phyloP scores from a whole-genome alignment of 768 basidiomycete genomes.

The Trichaptum fuscoviolaceum region DNA sequence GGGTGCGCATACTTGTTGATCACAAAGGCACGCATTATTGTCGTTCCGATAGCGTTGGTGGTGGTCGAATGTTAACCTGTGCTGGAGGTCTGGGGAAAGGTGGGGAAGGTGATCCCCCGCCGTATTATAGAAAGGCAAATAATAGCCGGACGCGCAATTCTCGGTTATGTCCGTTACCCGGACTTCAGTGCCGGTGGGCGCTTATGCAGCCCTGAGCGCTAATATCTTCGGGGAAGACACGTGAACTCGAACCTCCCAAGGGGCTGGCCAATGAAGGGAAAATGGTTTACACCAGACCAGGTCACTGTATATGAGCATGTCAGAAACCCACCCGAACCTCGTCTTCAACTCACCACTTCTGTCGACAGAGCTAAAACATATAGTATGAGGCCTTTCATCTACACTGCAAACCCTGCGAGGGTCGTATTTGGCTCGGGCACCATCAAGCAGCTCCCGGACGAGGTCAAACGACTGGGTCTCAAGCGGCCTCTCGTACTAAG shows the following conservation, averaged over 20 bases:
- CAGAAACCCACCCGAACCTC: not conserved
- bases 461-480: constrained; percentile 28
- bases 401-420: constrained; percentile 31
- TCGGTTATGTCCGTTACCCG: not conserved
- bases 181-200: not conserved
- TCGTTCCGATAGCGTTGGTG: not conserved
- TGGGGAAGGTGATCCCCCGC: not conserved
- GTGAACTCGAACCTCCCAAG: not conserved
- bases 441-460: constrained; percentile 24
- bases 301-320: not conserved
- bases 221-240: not conserved
- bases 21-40: constrained; percentile 73
- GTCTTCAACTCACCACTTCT: not conserved
- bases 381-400: constrained; percentile 30
- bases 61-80: not conserved
- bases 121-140: not conserved
- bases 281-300: not conserved
- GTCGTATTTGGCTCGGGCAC: constrained; percentile 36
- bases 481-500: constrained; percentile 30
- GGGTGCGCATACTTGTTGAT: constrained; percentile 67
- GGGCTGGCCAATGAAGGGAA: not conserved
- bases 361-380: not conserved
- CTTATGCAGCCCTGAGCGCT: not conserved
- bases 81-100: not conserved
- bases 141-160: not conserved